Evolutionary conservation across 164 flowering plant genomes (phyloP), one percentile per base, ranked within the genome.

Genomic region (Tetracentron sinense): DNA sequence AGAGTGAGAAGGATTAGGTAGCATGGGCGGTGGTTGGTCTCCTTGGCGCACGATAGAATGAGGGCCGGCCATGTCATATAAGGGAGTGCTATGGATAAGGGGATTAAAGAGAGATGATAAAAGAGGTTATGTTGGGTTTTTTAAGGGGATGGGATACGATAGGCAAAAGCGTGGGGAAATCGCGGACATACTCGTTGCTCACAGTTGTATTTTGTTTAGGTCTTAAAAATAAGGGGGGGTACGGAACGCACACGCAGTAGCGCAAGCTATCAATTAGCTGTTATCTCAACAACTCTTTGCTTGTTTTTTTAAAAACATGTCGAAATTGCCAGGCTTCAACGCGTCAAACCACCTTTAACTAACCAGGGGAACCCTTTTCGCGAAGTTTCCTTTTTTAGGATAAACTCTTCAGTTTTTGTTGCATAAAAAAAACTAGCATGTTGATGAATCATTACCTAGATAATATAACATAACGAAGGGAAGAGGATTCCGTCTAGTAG

Each of bases 131-230:
- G 26, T 64, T 25, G 47, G 33, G 56, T 38, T 25, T 46, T 60
- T 47, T 48, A 71, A 42, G 29, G 29, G 57, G 30, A 29, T 29
- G 46, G 16, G 50, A 42, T 47, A n/a, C 4, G 42, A 42, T 55
- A 46, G 54, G 35, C 35, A 50, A 62, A 74, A 61, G 70, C 83
- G 81, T 72, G 81, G 84, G 68, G 19, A 69, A 60, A 14, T 81
- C 80, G 81, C 74, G 78, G 54, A 14, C 23, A 19, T 6, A 25
- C 54, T 4, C 26, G 27, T 12, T 1, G n/a, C 27, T n/a, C n/a
- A n/a, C 27, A 21, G 54, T 22, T 22, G 23, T 49, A 10, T 33
- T 33, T 33, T 4, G 38, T 49, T 49, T 49, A 4, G 54, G 16
- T 51, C 49, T 35, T 56, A 50, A 23, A 46, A 27, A 29, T 15